Evolutionary conservation across 768 basidiomycete genomes (phyloP).

Genomic region (Sistotremastrum niveocremeum): DNA sequence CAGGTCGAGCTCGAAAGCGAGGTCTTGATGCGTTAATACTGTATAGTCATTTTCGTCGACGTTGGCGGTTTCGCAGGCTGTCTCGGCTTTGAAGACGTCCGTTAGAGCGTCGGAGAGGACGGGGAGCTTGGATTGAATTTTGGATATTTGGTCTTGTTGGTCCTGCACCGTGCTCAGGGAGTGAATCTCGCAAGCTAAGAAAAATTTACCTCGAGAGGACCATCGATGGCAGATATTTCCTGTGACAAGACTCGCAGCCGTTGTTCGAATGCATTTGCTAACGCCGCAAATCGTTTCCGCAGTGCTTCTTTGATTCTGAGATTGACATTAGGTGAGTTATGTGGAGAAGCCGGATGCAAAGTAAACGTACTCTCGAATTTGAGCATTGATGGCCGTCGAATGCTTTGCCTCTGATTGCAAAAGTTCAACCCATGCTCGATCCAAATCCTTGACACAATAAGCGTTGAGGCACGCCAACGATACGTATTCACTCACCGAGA

Average conservation of each 20-base stretch:
- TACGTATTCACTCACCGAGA: constrained; percentile 27
- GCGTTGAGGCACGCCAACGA: background rate
- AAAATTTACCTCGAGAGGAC: constrained; percentile 51
- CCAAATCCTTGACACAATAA: constrained; percentile 40
- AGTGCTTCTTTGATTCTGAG: constrained; percentile 69
- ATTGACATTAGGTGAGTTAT: background rate
- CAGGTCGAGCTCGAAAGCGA: constrained; percentile 79
- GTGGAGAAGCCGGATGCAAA: background rate
- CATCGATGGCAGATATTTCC: constrained; percentile 62
- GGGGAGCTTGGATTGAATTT: constrained; percentile 56
- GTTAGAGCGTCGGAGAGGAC: constrained; percentile 43
- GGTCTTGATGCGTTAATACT: constrained; percentile 75
- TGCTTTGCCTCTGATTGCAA: constrained; percentile 61
- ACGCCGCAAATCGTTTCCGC: constrained; percentile 60
- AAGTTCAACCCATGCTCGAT: constrained; percentile 61
- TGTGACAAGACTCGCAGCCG: constrained; percentile 51
- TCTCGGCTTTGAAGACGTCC: constrained; percentile 49
- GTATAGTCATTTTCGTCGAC: constrained; percentile 97
- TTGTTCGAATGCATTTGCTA: constrained; percentile 66
- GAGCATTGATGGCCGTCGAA: constrained; percentile 74
- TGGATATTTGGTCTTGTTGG: constrained; percentile 56
- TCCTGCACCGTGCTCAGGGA: constrained; percentile 25
- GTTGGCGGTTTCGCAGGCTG: constrained; percentile 72
- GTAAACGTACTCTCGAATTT: constrained; percentile 65
- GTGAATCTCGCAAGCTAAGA: background rate